phyloP scores from a whole-genome alignment of 805 yeast species.

The Ogataea paradorogensis region DNA sequence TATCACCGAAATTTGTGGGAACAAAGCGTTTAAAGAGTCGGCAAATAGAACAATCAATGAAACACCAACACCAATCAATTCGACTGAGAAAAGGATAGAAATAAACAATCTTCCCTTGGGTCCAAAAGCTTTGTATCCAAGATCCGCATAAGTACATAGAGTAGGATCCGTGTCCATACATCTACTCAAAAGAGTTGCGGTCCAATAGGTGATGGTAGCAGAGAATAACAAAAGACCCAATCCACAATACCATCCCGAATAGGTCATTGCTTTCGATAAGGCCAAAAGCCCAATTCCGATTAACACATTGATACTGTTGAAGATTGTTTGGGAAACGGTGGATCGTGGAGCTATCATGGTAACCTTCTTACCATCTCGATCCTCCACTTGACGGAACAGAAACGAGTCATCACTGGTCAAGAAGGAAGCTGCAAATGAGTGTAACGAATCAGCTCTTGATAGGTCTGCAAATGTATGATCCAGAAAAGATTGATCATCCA shows the following conservation, averaged over 20 bases:
- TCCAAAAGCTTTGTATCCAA: constrained; percentile 85
- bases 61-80: constrained; percentile 78
- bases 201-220: constrained; percentile 69
- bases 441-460: constrained; percentile 26
- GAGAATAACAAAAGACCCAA: constrained; percentile 53
- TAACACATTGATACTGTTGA: constrained; percentile 63
- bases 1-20: constrained; percentile 49
- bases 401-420: constrained; percentile 29
- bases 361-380: constrained; percentile 63
- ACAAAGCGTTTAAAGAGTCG: constrained; percentile 73
- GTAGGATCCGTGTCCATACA: constrained; percentile 81
- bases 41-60: constrained; percentile 79
- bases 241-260: constrained; percentile 70
- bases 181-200: constrained; percentile 69
- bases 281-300: constrained; percentile 70
- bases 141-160: constrained; percentile 81
- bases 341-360: constrained; percentile 80
- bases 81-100: constrained; percentile 71
- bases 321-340: constrained; percentile 66
- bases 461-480: constrained; percentile 29
- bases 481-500: constrained; percentile 43
- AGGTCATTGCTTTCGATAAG: constrained; percentile 59
- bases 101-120: constrained; percentile 69
- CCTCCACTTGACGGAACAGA: constrained; percentile 54
- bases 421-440: constrained; percentile 28